A percentile compares a stretch with the other conserved stretches of the same genome.
These are phyloP conservation scores for Boehmeria nivea DNA, from an alignment of 306 rosid species.

Conservation along the genomic window DNA sequence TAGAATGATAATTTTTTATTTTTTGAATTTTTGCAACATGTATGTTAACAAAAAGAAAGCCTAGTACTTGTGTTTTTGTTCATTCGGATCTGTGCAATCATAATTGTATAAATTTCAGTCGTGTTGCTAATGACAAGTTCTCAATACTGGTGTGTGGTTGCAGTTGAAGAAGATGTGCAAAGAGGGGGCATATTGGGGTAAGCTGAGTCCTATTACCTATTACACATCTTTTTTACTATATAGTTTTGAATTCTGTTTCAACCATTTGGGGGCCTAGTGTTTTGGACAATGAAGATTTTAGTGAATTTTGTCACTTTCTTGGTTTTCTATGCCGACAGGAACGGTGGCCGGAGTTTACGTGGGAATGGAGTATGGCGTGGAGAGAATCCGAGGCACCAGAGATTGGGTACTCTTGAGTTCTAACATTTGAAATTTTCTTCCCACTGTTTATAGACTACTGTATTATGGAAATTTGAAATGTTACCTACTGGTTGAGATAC, in stretches of 20 bases:
- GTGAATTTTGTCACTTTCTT: slow-evolving; percentile 2
- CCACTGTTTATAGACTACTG: background rate
- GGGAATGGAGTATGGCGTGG: slow-evolving; percentile 74
- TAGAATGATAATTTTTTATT: too few relatives aligned
- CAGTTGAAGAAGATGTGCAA: slow-evolving; percentile 98
- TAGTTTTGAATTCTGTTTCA: background rate
- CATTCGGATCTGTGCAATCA: too few relatives aligned
- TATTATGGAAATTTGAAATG: too few relatives aligned
- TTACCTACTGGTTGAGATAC: too few relatives aligned
- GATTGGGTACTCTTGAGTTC: slow-evolving; percentile 66
- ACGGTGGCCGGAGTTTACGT: slow-evolving; percentile 71
- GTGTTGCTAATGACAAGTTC: background rate
- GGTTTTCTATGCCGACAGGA: slow-evolving; percentile 35
- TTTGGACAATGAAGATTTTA: background rate
- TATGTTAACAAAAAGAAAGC: too few relatives aligned
- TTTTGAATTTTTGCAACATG: too few relatives aligned
- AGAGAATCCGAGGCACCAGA: slow-evolving; percentile 67
- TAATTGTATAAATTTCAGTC: background rate
- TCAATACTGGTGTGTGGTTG: slow-evolving; percentile 22
- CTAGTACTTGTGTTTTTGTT: too few relatives aligned
- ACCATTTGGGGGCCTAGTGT: background rate
- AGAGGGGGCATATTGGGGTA: slow-evolving; percentile 98
- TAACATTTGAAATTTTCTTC: slow-evolving; percentile 5
- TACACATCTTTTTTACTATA: background rate
- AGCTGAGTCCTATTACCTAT: slow-evolving; percentile 20